Conservation (phyloP, 768 basidiomycete species). For the Leccinum disarticulatum region DNA sequence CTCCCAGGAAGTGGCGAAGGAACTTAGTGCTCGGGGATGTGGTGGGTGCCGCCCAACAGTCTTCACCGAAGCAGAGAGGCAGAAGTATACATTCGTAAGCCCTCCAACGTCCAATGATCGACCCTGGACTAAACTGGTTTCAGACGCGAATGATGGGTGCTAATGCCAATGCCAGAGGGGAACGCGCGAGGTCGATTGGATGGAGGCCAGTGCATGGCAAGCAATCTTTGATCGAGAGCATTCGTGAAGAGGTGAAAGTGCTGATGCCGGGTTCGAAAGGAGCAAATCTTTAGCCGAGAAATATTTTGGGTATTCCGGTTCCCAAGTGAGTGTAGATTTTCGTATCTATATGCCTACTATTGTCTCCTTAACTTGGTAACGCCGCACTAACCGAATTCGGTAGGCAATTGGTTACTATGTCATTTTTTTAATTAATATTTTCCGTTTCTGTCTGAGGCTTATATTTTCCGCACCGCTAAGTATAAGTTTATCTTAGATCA, state of each 20-base stretch:
- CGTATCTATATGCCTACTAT: neutral
- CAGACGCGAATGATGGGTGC: constrained; percentile 20
- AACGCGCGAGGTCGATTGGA: constrained; percentile 21
- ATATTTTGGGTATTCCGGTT: neutral
- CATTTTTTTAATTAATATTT: constrained; percentile 1
- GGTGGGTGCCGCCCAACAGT: constrained; percentile 35
- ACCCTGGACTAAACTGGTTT: neutral
- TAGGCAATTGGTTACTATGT: neutral
- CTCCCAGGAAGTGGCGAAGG: constrained; percentile 39
- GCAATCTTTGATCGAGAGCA: constrained; percentile 41
- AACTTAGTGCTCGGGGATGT: constrained; percentile 27
- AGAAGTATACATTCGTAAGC: constrained; percentile 17
- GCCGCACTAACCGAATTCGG: constrained; percentile 6
- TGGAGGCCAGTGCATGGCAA: constrained; percentile 34
- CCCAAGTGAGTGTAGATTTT: constrained; percentile 1
- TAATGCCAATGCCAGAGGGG: constrained; percentile 22
- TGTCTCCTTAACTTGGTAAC: constrained; percentile 8
- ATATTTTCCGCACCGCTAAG: neutral
- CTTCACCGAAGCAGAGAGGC: constrained; percentile 35
- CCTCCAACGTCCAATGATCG: neutral
- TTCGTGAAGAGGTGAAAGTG: constrained; percentile 40
- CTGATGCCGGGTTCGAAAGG: constrained; percentile 1
- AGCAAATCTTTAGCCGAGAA: neutral
- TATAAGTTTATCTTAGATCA: constrained; percentile 11
- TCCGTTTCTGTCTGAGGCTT: neutral